Percentiles rank a stretch among this genome's conserved stretches.
phyloP scores from a whole-genome alignment of 2,329 filamentous ascomycete species.

The Fusarium goolgardi region DNA sequence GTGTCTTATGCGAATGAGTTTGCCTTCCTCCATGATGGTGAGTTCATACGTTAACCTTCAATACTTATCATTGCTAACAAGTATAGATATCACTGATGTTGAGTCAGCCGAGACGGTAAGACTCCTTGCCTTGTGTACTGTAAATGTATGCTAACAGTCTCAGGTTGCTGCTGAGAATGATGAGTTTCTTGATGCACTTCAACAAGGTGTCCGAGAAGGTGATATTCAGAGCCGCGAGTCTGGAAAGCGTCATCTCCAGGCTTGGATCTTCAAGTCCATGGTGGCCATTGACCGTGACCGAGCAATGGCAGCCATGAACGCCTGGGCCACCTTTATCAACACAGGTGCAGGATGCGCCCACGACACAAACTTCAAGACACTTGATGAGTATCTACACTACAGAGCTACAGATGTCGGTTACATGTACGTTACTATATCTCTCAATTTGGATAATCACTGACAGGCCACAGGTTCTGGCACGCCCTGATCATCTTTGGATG shows the following conservation, averaged over 20 bases:
- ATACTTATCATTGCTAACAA: not conserved
- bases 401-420: not conserved
- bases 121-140: rapidly evolving
- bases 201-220: not conserved
- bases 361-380: constrained; percentile 4
- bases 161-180: not conserved
- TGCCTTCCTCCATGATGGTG: not conserved
- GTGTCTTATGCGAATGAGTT: not conserved
- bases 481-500: not conserved
- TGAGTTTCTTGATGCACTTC: not conserved
- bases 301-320: constrained; percentile 2
- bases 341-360: constrained; percentile 5
- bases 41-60: not conserved
- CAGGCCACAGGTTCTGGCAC: not conserved
- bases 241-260: not conserved
- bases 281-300: not conserved
- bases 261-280: constrained; percentile 1
- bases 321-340: constrained; percentile 1
- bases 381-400: constrained; percentile 1
- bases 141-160: not conserved
- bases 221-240: not conserved
- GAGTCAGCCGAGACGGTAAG: not conserved
- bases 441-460: not conserved
- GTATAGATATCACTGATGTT: not conserved
- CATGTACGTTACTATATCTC: not conserved